These are phyloP conservation scores for Mycena galericulata DNA, from an alignment of 768 basidiomycete genomes.

Conservation along the genomic window DNA sequence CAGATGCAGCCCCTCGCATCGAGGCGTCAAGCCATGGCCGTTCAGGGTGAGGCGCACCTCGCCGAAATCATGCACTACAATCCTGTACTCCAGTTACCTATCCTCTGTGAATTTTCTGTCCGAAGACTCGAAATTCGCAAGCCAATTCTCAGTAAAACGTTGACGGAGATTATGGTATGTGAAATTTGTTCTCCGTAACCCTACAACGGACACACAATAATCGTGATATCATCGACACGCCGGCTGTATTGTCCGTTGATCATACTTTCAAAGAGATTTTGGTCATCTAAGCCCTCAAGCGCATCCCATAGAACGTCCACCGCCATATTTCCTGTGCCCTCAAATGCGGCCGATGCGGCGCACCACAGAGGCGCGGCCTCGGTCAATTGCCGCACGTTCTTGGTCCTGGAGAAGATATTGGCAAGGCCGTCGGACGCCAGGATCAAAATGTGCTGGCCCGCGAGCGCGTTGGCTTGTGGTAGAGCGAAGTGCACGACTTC, in stretches of 20 bases:
- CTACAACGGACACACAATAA: not conserved
- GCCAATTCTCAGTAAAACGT: no score
- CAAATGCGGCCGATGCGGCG: not conserved
- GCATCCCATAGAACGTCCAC: slow-evolving; percentile 15
- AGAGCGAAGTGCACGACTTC: slow-evolving; percentile 24
- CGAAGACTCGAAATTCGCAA: no score
- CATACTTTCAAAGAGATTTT: slow-evolving; percentile 4
- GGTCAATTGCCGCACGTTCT: not conserved
- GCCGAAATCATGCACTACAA: no score
- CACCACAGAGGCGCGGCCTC: not conserved
- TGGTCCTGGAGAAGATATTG: slow-evolving; percentile 5
- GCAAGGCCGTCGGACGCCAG: slow-evolving; percentile 11
- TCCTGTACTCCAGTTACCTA: no score
- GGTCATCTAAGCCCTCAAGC: not conserved
- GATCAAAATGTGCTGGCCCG: not conserved
- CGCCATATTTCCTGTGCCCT: not conserved
- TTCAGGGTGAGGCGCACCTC: no score
- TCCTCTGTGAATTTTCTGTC: no score
- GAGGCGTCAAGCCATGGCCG: no score
- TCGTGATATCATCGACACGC: slow-evolving; percentile 27
- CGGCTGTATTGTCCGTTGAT: not conserved
- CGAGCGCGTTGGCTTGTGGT: not conserved
- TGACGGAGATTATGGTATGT: no score
- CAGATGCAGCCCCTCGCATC: no score
- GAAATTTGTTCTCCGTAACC: no score